A percentile compares a stretch with the other conserved stretches of the same genome.
phyloP scores from a whole-genome alignment of 208 protist species.

The Leishmania major region DNA sequence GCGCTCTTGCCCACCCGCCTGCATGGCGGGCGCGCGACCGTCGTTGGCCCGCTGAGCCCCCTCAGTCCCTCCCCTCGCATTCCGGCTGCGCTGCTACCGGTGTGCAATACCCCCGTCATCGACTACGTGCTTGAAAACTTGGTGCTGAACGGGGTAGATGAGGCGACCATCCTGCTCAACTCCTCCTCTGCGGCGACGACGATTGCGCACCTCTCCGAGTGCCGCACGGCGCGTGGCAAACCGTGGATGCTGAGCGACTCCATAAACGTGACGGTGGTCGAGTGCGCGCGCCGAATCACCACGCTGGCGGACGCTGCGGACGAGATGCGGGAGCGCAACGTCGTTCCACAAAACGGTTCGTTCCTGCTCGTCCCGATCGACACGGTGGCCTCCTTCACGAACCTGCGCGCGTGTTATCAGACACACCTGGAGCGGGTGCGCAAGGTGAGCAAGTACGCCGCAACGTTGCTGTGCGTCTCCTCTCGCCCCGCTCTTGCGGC shows the following conservation, averaged over 20 bases:
- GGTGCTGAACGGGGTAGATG: constrained; percentile 69
- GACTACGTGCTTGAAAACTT: constrained; percentile 90
- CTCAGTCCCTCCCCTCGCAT: constrained; percentile 55
- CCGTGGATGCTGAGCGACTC: constrained; percentile 68
- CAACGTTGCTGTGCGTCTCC: constrained; percentile 79
- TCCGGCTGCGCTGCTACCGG: constrained; percentile 78
- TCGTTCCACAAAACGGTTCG: constrained; percentile 72
- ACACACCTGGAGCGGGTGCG: constrained; percentile 63
- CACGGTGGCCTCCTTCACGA: constrained; percentile 58
- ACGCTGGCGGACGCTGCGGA: constrained; percentile 57
- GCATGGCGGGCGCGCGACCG: constrained; percentile 14
- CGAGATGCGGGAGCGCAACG: constrained; percentile 76
- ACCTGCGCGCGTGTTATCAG: constrained; percentile 62
- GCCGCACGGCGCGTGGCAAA: constrained; percentile 56
- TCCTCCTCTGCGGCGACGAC: constrained; percentile 46
- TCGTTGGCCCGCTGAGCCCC: constrained; percentile 59
- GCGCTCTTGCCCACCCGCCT: constrained; percentile 39
- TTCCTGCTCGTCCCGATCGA: constrained; percentile 87
- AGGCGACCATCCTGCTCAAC: constrained; percentile 75
- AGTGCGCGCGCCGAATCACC: constrained; percentile 53
- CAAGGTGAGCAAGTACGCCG: constrained; percentile 76
- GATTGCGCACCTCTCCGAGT: constrained; percentile 54
- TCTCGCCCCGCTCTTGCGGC: constrained; percentile 44
- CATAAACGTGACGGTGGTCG: constrained; percentile 70
- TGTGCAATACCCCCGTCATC: constrained; percentile 88